Evolutionary conservation across 257 asterid genomes (phyloP).

Genomic region (Nicotiana otophora): DNA sequence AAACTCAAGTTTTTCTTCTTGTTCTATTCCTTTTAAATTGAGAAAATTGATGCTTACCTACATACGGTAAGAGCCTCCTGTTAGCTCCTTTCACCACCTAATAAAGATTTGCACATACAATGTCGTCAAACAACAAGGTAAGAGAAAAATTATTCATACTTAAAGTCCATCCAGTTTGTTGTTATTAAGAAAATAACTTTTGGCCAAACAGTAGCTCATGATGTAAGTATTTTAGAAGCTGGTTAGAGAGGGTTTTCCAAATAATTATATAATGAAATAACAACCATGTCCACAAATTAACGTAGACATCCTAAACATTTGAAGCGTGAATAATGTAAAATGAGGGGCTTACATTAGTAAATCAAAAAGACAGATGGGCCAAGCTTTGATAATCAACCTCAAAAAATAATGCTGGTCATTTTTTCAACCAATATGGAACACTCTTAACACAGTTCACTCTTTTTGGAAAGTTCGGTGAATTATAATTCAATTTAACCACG

Average conservation of each 20-base stretch:
- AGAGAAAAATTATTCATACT: not conserved
- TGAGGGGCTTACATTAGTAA: not conserved
- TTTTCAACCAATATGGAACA: too few relatives aligned
- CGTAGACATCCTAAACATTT: not conserved
- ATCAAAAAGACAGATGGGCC: not conserved
- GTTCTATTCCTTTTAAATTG: not conserved
- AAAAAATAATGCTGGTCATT: too few relatives aligned
- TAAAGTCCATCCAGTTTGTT: not conserved
- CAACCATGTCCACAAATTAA: not conserved
- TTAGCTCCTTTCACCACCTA: constrained; percentile 58
- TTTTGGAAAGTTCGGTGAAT: too few relatives aligned
- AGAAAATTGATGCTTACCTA: constrained; percentile 27
- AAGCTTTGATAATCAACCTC: too few relatives aligned
- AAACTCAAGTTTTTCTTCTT: not conserved
- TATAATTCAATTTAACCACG: not conserved
- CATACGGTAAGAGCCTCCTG: constrained; percentile 44
- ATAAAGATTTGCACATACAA: not conserved
- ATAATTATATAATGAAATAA: not conserved
- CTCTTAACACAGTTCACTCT: too few relatives aligned
- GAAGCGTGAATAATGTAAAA: not conserved
- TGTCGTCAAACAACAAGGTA: not conserved
- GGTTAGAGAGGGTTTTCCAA: not conserved
- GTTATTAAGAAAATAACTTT: not conserved
- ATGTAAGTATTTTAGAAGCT: not conserved
- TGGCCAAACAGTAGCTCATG: not conserved